Base-by-base conservation (phyloP, 257 asterid genomes). In the Scutellaria galericulata region DNA sequence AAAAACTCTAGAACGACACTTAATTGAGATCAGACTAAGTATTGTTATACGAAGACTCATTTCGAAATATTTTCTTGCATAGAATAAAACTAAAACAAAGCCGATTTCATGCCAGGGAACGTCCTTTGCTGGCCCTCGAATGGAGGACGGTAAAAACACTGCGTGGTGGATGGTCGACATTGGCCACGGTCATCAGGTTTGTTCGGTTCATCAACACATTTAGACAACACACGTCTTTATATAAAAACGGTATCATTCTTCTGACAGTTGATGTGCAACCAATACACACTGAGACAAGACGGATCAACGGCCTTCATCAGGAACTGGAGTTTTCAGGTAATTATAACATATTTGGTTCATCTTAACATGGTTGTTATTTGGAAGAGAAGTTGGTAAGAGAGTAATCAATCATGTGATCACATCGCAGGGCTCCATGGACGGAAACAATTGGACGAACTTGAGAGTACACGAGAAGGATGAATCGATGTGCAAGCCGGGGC, bases 141-240 rank as follows among this genome's bases (percentile, higher is more conserved):
- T 86, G 77, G 96, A 88, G 78, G 87, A 83, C 14, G 97, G 98
- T 65, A 75, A 70, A 70, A 88, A 78, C 67, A 46, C 80, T 4
- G 82, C 98, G 0, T 95, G 99, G 99, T 95, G 99, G 99, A 90
- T 87, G 96, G 80, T 92, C 42, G 99, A 95, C 82, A 68, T 90
- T 13, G 99, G 97, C 68, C 81, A 73, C n/a, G 81, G 80, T 72
- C 99, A 95, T 78, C 99, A 92, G 98, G 98, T 91, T 7, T 4
- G 50, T 45, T 7, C 4, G 9, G 4, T 45, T 1, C 12, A 7
- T 7, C 50, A 44, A 7, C 10, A 9, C 8, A 7, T 44, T 44
- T 44, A 7, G 9, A 55, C 41, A 22, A 67, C 22, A n/a, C 37
- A 31, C 3, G 37, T 40, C 59, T 64, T 52, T 9, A 5, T 15